phyloP scores from a whole-genome alignment of 495 filamentous ascomycete genomes.

The Aspergillus cristatus region DNA sequence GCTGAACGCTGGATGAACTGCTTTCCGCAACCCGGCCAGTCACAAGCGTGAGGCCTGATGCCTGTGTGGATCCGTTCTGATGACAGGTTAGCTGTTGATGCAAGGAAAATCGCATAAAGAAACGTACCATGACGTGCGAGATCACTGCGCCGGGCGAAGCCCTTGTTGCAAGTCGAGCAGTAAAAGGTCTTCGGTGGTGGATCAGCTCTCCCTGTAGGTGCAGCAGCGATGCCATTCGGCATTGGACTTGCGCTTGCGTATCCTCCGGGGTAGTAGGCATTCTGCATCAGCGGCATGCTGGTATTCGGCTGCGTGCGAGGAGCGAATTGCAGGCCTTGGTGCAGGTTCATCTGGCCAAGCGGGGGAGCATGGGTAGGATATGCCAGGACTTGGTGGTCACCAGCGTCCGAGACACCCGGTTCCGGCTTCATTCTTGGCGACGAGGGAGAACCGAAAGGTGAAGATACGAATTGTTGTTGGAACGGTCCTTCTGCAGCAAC shows the following conservation, averaged over 20 bases:
- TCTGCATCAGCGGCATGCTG: conserved; percentile 49
- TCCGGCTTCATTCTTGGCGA: conserved; percentile 53
- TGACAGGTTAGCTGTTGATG: conserved; percentile 5
- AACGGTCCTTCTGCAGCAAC: conserved; percentile 44
- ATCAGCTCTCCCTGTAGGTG: conserved; percentile 37
- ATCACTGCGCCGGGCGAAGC: conserved; percentile 90
- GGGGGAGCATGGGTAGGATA: conserved; percentile 46
- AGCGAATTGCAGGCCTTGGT: conserved; percentile 43
- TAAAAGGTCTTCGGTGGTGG: conserved; percentile 72
- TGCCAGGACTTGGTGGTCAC: conserved; percentile 49
- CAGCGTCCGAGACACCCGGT: conserved; percentile 59
- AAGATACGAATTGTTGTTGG: conserved; percentile 46
- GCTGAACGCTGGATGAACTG: conserved; percentile 98
- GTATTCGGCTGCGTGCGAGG: conserved; percentile 47
- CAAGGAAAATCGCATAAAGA: background rate
- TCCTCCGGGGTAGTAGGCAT: conserved; percentile 33
- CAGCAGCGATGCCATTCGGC: conserved; percentile 14
- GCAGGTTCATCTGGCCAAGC: conserved; percentile 38
- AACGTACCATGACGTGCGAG: conserved; percentile 84
- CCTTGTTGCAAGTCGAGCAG: conserved; percentile 85
- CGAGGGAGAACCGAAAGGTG: conserved; percentile 32
- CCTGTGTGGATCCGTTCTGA: conserved; percentile 94
- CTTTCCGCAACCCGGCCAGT: conserved; percentile 81
- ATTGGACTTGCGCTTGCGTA: conserved; percentile 28
- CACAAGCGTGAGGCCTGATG: conserved; percentile 84